A percentile compares a stretch with the other conserved stretches of the same genome.
Conservation (phyloP, 2,329 filamentous ascomycete genomes). For the Herpomyces periplanetae region DNA sequence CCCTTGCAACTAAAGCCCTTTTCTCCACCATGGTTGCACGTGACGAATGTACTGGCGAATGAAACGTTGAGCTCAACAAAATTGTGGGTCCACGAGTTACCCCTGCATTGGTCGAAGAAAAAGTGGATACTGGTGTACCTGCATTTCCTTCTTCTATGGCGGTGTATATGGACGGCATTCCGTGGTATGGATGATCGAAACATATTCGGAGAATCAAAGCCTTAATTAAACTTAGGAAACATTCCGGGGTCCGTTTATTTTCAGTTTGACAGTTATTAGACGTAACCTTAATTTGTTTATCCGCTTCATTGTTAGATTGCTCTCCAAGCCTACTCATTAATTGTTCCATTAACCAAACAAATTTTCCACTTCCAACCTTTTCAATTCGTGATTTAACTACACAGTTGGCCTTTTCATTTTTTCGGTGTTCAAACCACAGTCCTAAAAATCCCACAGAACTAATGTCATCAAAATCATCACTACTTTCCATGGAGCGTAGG, state of each 20-base stretch:
- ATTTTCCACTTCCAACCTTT: conserved; percentile 54
- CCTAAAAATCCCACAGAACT: conserved; percentile 71
- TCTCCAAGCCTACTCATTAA: conserved; percentile 63
- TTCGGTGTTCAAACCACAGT: conserved; percentile 59
- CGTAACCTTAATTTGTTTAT: too few relatives aligned
- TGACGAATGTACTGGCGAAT: too few relatives aligned
- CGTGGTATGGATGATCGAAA: conserved; percentile 69
- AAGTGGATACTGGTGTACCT: too few relatives aligned
- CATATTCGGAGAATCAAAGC: conserved; percentile 46
- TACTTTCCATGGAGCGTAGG: conserved; percentile 39
- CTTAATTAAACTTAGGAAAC: conserved; percentile 39
- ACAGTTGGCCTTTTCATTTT: conserved; percentile 32
- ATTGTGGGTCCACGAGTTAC: too few relatives aligned
- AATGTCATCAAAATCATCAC: conserved; percentile 54
- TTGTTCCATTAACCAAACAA: conserved; percentile 75
- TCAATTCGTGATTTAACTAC: conserved; percentile 28
- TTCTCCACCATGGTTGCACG: too few relatives aligned
- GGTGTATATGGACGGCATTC: conserved; percentile 85
- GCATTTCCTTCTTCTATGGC: conserved; percentile 20
- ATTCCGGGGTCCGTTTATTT: too few relatives aligned
- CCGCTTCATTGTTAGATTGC: conserved; percentile 15
- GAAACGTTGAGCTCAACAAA: too few relatives aligned
- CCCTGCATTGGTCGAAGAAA: too few relatives aligned
- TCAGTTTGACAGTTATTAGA: too few relatives aligned
- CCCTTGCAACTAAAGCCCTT: too few relatives aligned